phyloP scores from a whole-genome alignment of 148 eudicot species.

The Rhododendron mucronatum region DNA sequence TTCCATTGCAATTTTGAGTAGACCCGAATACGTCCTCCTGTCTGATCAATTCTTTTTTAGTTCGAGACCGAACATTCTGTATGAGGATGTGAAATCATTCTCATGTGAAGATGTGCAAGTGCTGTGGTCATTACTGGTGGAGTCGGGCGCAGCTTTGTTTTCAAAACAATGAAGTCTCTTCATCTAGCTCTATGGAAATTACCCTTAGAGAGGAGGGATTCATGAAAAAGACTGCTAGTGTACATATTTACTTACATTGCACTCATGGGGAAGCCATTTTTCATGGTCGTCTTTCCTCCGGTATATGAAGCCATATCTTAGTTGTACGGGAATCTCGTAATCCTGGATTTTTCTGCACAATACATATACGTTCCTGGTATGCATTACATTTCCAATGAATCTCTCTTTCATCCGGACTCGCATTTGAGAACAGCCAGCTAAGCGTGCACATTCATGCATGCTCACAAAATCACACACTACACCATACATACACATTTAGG shows the following conservation, averaged over 20 bases:
- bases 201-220: not conserved
- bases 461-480: not conserved
- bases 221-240: not conserved
- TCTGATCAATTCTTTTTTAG: not conserved
- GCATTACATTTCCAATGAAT: not conserved
- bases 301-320: not conserved
- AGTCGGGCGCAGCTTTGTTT: constrained; percentile 15
- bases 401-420: not conserved
- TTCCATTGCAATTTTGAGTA: too few species aligned
- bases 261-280: not conserved
- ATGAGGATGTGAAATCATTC: constrained; percentile 64
- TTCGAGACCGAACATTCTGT: constrained; percentile 16
- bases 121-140: constrained; percentile 49
- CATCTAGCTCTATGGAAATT: not conserved
- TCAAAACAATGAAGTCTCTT: not conserved
- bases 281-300: not conserved
- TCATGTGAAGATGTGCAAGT: constrained; percentile 62
- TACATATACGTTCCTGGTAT: not conserved
- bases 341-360: not conserved
- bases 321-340: not conserved
- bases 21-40: too few species aligned
- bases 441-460: not conserved
- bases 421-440: not conserved
- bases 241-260: not conserved
- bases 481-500: not conserved